Conservation (phyloP, 306 rosid genomes). For the Calophaca sinica region DNA sequence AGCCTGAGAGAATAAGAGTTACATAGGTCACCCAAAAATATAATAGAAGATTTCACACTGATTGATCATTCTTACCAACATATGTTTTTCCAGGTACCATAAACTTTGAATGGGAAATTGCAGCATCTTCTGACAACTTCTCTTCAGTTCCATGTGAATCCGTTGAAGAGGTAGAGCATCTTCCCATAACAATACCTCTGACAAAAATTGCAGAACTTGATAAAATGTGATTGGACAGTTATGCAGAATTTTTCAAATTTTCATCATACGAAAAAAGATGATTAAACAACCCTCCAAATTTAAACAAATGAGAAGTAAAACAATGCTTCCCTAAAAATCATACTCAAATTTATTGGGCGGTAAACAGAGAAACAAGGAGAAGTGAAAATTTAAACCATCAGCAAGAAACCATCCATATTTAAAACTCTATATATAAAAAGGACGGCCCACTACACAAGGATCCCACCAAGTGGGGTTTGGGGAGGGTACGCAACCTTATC, state of each 20-base stretch:
- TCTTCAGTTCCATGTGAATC: conserved; percentile 73
- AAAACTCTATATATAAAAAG: neutral
- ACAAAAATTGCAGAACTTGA: conserved; percentile 31
- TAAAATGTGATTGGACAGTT: conserved; percentile 29
- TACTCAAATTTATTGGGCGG: neutral
- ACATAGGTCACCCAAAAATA: conserved; percentile 36
- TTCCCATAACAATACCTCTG: conserved; percentile 67
- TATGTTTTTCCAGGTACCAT: conserved; percentile 57
- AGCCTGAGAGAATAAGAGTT: conserved; percentile 42
- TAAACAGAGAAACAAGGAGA: conserved; percentile 28
- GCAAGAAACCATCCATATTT: conserved; percentile 12
- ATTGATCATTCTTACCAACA: conserved; percentile 59
- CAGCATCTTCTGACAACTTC: conserved; percentile 54
- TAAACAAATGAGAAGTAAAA: conserved; percentile 24
- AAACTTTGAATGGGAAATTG: conserved; percentile 59
- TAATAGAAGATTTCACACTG: conserved; percentile 36
- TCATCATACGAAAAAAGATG: conserved; percentile 32
- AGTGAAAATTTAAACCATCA: neutral
- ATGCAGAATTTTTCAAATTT: conserved; percentile 1
- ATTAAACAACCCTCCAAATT: conserved; percentile 42
- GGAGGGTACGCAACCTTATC: too few species aligned
- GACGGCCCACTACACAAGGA: too few species aligned
- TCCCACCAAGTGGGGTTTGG: too few species aligned
- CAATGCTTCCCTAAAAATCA: conserved; percentile 17
- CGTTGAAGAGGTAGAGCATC: conserved; percentile 64